Percentiles rank a stretch among this genome's conserved stretches.
Evolutionary conservation across 2,329 filamentous ascomycete species (phyloP).

Genomic region (Ustilaginoidea virens): DNA sequence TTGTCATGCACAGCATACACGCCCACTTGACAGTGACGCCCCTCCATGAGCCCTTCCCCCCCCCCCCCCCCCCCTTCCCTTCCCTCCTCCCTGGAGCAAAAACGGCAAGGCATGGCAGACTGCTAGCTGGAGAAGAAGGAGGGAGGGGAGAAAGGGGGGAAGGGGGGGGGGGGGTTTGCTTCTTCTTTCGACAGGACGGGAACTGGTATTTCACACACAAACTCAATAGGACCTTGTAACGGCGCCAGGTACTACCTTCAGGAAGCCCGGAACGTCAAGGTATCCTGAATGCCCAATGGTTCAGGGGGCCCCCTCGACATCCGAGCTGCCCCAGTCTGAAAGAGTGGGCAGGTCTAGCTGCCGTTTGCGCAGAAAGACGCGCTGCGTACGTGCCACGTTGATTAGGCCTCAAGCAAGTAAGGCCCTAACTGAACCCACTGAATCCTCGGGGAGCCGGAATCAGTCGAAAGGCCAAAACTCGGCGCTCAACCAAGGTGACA

Average conservation of each 20-base stretch:
- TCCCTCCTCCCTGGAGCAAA: no score
- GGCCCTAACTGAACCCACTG: no score
- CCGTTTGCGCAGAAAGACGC: constrained; percentile 3
- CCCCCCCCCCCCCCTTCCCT: constrained; percentile 10
- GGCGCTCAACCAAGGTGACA: no score
- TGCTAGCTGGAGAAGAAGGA: no score
- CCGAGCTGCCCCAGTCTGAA: constrained; percentile 1
- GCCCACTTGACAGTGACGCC: constrained; percentile 7
- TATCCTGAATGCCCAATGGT: constrained; percentile 1
- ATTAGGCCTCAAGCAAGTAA: constrained; percentile 10
- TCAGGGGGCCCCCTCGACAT: background rate
- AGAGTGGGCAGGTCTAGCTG: constrained; percentile 1
- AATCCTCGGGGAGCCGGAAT: no score
- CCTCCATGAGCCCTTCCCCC: constrained; percentile 6
- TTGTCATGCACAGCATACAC: constrained; percentile 14
- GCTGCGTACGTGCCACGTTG: constrained; percentile 19
- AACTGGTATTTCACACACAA: no score
- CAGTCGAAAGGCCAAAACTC: no score
- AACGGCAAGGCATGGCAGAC: no score
- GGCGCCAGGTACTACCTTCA: constrained; percentile 12
- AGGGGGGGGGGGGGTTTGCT: no score
- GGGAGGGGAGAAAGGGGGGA: no score
- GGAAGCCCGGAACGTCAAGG: constrained; percentile 2
- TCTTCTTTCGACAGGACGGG: no score
- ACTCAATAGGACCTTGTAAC: constrained; percentile 3